These are phyloP conservation scores for Sarocladium brachiariae DNA, from an alignment of 2,329 filamentous ascomycete genomes.

Conservation along the genomic window DNA sequence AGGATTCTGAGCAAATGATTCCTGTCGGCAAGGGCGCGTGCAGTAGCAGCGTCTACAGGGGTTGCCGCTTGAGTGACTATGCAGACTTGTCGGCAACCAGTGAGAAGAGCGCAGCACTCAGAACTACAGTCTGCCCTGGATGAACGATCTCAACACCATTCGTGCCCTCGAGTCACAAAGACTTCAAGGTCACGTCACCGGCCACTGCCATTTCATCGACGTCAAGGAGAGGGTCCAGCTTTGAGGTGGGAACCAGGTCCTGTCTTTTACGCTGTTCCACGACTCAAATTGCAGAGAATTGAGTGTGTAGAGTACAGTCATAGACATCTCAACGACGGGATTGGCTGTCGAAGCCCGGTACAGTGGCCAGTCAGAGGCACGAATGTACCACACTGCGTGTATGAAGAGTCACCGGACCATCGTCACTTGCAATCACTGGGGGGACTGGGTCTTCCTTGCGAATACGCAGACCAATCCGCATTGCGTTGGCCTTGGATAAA, in stretches of 20 bases:
- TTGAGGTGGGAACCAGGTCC: not conserved
- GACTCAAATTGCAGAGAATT: conserved; percentile 4
- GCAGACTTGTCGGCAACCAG: not conserved
- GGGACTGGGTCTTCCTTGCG: too few relatives aligned
- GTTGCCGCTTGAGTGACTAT: not conserved
- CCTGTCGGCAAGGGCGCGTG: conserved; percentile 8
- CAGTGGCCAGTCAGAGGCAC: conserved; percentile 2
- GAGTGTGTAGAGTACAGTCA: not conserved
- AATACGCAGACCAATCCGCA: too few relatives aligned
- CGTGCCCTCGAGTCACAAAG: not conserved
- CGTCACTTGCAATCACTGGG: too few relatives aligned
- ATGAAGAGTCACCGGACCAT: conserved; percentile 3
- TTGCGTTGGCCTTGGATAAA: not conserved
- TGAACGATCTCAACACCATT: not conserved
- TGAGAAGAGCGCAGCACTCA: not conserved
- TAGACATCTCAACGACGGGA: not conserved
- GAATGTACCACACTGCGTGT: conserved; percentile 2
- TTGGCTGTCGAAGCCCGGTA: not conserved
- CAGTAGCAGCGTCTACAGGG: not conserved
- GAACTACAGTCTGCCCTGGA: not conserved
- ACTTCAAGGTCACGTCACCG: not conserved
- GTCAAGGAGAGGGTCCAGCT: not conserved
- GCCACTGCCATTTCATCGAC: not conserved
- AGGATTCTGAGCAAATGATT: not conserved
- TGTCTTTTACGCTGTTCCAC: not conserved